phyloP scores from a whole-genome alignment of 2,329 filamentous ascomycete genomes.

The Aspergillus tubingensis region DNA sequence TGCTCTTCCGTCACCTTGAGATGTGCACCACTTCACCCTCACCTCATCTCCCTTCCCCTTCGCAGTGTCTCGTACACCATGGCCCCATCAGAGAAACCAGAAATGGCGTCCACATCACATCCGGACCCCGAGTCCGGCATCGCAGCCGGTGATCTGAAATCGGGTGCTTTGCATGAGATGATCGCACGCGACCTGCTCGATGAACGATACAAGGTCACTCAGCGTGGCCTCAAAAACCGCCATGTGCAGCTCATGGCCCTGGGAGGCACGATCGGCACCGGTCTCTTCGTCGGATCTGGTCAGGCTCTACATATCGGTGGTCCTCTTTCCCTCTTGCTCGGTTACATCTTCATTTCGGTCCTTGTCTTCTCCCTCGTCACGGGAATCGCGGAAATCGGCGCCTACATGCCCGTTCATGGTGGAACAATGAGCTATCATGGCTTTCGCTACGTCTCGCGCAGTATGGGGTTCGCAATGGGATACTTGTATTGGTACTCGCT shows the following conservation, averaged over 20 bases:
- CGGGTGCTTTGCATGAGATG: slow-evolving; percentile 32
- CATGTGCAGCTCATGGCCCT: slow-evolving; percentile 54
- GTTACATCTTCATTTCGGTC: slow-evolving; percentile 53
- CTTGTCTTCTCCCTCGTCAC: slow-evolving; percentile 53
- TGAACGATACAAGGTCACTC: slow-evolving; percentile 41
- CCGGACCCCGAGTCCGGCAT: slow-evolving; percentile 9
- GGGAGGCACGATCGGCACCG: slow-evolving; percentile 60
- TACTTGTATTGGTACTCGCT: slow-evolving; percentile 52
- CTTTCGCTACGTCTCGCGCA: slow-evolving; percentile 46
- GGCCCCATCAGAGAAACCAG: slow-evolving; percentile 14
- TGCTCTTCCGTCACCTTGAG: neutral
- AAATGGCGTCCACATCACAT: slow-evolving; percentile 3
- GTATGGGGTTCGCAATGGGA: slow-evolving; percentile 46
- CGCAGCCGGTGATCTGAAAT: slow-evolving; percentile 19
- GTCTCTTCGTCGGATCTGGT: slow-evolving; percentile 58
- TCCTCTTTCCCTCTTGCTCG: slow-evolving; percentile 55
- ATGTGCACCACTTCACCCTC: neutral
- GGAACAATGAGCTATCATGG: slow-evolving; percentile 49
- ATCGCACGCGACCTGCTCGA: slow-evolving; percentile 45
- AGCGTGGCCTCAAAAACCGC: slow-evolving; percentile 46
- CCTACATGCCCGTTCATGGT: slow-evolving; percentile 48
- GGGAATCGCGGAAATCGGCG: slow-evolving; percentile 44
- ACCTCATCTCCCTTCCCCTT: neutral
- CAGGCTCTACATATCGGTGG: slow-evolving; percentile 55
- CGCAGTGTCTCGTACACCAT: neutral